Evolutionary conservation across 1,284 basidiomycete species (phyloP), one percentile per base, ranked within the genome.

Genomic region (Caloboletus firmus): DNA sequence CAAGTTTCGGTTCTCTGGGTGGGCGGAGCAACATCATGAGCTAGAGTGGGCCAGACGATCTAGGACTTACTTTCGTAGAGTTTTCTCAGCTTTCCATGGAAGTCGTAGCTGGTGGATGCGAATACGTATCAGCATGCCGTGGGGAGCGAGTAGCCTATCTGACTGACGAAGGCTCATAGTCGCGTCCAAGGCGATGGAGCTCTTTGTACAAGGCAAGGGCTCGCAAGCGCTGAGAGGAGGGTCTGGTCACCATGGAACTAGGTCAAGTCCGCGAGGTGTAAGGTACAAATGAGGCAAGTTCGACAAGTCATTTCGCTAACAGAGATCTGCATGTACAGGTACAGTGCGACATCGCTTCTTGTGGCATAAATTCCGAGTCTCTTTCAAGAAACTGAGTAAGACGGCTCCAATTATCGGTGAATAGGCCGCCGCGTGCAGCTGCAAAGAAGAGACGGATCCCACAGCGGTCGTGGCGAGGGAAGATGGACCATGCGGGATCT

Each of bases 201-300:
- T 91, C 87, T 66, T 91, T 91, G 74, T 91, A 91, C 20, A 91
- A 72, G 0, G 82, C 77, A 5, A 89, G 72, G 3, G 82, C 87
- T 34, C 88, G 80, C 35, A 82, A 67, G 20, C 87, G 79, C 7
- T 72, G 72, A 20, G 60, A 52, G 4, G 5, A 7, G 10, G 65
- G 57, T 44, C 63, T 71, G 44, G 64, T 67, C 49, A 72, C 64
- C 76, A 78, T 77, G 57, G 49, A 37, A n/a, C 15, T 5, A 20
- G 9, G 15, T 34, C 18, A 26, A 57, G 54, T 31, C 54, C 54
- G 18, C 39, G 34, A 57, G 22, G 41, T 26, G n/a, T 12, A n/a
- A 11, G n/a, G 45, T n/a, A n/a, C 47, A 47, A 44, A 50, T 47
- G 30, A 15, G 48, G 49, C 35, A 48, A 20, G 30, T 34, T 35